A percentile compares a stretch with the other conserved stretches of the same genome.
Conservation (phyloP, 306 rosid genomes). For the Carpinus fangiana region DNA sequence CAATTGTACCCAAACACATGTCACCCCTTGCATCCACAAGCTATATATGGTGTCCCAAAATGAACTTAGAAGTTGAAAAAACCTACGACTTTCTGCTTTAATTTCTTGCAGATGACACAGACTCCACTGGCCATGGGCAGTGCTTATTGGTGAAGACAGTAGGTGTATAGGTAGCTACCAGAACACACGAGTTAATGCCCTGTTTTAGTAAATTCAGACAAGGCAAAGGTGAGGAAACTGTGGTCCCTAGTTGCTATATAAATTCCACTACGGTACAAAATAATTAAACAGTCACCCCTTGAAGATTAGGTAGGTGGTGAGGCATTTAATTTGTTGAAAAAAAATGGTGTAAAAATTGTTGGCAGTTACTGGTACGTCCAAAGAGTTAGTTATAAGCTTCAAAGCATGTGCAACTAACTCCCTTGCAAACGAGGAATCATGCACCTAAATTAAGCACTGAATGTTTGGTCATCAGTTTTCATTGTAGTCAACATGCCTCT, state of each 20-base stretch:
- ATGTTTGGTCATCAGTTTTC: conserved; percentile 21
- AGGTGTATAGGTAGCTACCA: background rate
- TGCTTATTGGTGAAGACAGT: background rate
- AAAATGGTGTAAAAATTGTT: background rate
- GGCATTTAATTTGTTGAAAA: background rate
- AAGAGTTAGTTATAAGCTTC: background rate
- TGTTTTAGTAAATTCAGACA: background rate
- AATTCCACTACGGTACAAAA: too few relatives aligned
- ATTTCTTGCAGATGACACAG: background rate
- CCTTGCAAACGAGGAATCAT: too few relatives aligned
- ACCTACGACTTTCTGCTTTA: background rate
- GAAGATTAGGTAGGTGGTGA: conserved; percentile 22
- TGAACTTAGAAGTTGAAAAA: background rate
- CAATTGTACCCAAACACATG: too few relatives aligned
- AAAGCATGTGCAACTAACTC: conserved; percentile 24
- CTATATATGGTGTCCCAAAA: background rate
- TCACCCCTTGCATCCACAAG: too few relatives aligned
- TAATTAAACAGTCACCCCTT: background rate
- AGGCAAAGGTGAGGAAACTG: background rate
- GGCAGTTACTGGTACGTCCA: conserved; percentile 15
- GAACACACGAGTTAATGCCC: background rate
- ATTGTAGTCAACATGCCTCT: background rate
- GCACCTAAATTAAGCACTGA: background rate
- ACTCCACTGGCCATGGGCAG: background rate
- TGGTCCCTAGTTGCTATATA: background rate